Evolutionary conservation across 768 basidiomycete genomes (phyloP).

Genomic region (Dioszegia crocea): DNA sequence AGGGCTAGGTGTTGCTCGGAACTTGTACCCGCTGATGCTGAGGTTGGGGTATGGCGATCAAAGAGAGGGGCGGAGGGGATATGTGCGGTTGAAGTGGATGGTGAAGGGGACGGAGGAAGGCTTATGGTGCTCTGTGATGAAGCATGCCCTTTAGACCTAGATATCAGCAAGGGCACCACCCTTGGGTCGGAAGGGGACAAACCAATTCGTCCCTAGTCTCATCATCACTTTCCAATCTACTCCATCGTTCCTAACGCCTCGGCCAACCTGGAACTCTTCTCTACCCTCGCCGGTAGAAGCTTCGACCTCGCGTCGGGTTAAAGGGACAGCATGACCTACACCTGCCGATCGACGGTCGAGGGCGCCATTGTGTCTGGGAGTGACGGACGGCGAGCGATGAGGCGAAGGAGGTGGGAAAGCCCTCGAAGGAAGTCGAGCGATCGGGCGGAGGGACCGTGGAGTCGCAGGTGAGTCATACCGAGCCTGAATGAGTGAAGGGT

Average conservation of each 20-base stretch:
- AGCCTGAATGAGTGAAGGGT: no score
- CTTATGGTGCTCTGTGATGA: conserved; percentile 32
- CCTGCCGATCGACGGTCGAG: conserved; percentile 2
- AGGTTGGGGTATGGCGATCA: not conserved
- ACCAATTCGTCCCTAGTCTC: conserved; percentile 47
- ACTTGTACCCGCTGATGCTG: conserved; percentile 1
- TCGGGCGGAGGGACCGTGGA: conserved; percentile 22
- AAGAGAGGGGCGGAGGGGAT: not conserved
- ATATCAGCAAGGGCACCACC: not conserved
- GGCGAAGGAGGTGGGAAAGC: conserved; percentile 46
- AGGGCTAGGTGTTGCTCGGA: conserved; percentile 42
- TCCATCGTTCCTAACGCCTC: conserved; percentile 41
- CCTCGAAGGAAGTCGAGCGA: conserved; percentile 39
- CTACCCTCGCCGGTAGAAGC: not conserved
- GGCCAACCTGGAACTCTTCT: conserved; percentile 32
- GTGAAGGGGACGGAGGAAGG: conserved; percentile 42
- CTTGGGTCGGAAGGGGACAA: not conserved
- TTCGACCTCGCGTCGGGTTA: not conserved
- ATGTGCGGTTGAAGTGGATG: conserved; percentile 10
- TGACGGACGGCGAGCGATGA: conserved; percentile 24
- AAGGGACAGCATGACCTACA: conserved; percentile 14
- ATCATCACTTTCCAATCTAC: conserved; percentile 49
- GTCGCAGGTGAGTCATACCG: not conserved
- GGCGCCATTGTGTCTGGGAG: not conserved
- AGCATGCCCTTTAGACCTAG: conserved; percentile 47